Evolutionary conservation across 306 rosid genomes (phyloP), one percentile per base, ranked within the genome.

Genomic region (Phaseolus lunatus): DNA sequence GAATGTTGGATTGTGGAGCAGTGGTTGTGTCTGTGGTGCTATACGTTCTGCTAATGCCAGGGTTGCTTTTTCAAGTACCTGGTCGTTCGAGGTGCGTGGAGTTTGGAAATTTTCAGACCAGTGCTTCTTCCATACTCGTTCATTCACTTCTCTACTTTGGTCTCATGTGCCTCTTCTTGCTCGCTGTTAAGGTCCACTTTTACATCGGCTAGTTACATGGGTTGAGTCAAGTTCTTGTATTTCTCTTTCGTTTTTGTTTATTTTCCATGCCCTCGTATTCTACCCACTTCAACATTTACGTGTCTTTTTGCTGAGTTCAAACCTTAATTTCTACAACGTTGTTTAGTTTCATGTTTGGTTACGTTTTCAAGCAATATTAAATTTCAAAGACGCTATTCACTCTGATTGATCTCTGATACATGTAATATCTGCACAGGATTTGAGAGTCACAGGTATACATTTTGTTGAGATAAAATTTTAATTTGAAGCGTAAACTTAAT

Each of bases 71-170:
- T 69, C 97, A 90, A 81, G 78, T 92, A 7, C 98, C 97, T 0
- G 98, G 95, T 0, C 76, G 86, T 13, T 86, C 89, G 12, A 78
- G 95, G 15, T 94, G 85, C 29, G 78, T 94, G 7, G 98, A 94
- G 78, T 94, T 94, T 68, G 97, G 95, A 2, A 85, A 85, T 78
- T 94, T 94, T 49, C 90, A 90, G 27, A 94, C 98, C 0, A 90
- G 98, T 58, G 97, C 86, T 22, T 96, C 95, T 1, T 78, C 96
- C 68, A 90, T 94, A 0, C 73, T 94, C 33, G 75, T 94, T 56
- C 98, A 94, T 31, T 85, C 97, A 4, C 88, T 94, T 7, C 93
- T 94, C 79, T 94, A 90, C 81, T 94, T 92, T 48, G 93, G 70
- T 37, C 94, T 94, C 78, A 53, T 94, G 54, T 92, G 90, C 47